Evolutionary conservation across 768 basidiomycete species (phyloP), one percentile per base, ranked within the genome.

Genomic region (Boletus subparvulus): DNA sequence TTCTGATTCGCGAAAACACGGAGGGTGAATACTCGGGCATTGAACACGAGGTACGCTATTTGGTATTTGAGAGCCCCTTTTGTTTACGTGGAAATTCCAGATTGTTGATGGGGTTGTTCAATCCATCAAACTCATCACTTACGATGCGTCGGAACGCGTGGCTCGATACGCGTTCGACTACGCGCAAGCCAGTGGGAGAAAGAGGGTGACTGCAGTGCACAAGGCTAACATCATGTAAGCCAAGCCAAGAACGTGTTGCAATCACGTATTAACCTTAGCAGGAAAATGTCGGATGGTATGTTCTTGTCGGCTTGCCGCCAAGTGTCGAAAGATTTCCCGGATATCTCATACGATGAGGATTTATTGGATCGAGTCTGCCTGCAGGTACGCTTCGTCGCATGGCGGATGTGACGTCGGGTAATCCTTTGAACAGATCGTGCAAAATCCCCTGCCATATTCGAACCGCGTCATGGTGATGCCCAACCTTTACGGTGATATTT

Each of bases 261-360:
- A 35, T 54, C 48, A 55, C 33, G 52, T 64, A 60, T 40, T 69
- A 10, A 67, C 50, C 49, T 49, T 47, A 19, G 30, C 68, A 97
- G 94, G 94, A 98, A 98, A 87, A 94, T 98, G 90, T 98, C 96
- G 19, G 97, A 99, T 73, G 97, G 97, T 59, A 97, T 98, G 94
- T 99, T 99, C 83, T 79, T 99, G 74, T 90, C 92, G 40, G 97
- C 97, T 24, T 98, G 97, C 75, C 88, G 97, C 53, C 88, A 93
- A 64, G 92, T 99, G 40, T 88, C 96, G 6, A 94, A 96, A 71
- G 94, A 93, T 54, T 99, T 88, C 82, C 97, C 97, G 19, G 85
- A 88, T 58, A 84, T 99, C 66, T 79, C 83, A 41, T 99, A 98
- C 72, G 94, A 98, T 69, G 97, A 99, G 73, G 97, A 99, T 72